Conservation (phyloP, 2,329 filamentous ascomycete species). For the Ciborinia camelliae region DNA sequence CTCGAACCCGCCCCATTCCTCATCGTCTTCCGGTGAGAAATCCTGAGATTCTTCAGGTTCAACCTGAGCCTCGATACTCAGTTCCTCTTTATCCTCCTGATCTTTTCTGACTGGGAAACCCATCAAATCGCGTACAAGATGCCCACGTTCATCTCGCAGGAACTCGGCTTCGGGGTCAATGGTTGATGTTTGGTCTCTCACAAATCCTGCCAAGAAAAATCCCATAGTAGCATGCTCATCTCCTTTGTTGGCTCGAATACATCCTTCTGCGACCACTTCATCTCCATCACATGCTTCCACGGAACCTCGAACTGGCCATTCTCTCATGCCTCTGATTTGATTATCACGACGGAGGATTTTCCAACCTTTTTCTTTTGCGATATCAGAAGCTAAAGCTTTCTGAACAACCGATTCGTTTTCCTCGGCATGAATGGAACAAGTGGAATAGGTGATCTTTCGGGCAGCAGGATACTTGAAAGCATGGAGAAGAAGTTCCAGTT, state of each 20-base stretch:
- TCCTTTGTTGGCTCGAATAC: constrained; percentile 76
- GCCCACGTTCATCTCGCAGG: constrained; percentile 51
- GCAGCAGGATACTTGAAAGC: constrained; percentile 79
- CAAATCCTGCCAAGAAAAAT: constrained; percentile 90
- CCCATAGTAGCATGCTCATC: constrained; percentile 86
- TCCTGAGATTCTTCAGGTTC: background rate
- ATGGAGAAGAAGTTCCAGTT: constrained; percentile 76
- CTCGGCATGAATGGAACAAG: constrained; percentile 80
- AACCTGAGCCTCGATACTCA: constrained; percentile 17
- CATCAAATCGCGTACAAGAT: constrained; percentile 45
- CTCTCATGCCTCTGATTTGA: constrained; percentile 71
- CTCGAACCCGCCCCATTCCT: constrained; percentile 40
- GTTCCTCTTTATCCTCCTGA: constrained; percentile 25
- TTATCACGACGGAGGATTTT: constrained; percentile 65
- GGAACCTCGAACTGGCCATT: constrained; percentile 67
- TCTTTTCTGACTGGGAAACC: constrained; percentile 41
- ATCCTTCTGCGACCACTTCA: constrained; percentile 62
- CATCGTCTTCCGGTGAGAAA: constrained; percentile 24
- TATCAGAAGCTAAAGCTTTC: constrained; percentile 62
- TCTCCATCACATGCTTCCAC: constrained; percentile 48
- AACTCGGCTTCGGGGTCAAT: constrained; percentile 23
- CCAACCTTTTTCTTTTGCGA: constrained; percentile 71
- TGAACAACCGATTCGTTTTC: constrained; percentile 89
- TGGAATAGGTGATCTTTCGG: constrained; percentile 80
- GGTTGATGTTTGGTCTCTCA: constrained; percentile 43